These are phyloP conservation scores for Solanum virginianum DNA, from an alignment of 257 asterid genomes.

Conservation along the genomic window DNA sequence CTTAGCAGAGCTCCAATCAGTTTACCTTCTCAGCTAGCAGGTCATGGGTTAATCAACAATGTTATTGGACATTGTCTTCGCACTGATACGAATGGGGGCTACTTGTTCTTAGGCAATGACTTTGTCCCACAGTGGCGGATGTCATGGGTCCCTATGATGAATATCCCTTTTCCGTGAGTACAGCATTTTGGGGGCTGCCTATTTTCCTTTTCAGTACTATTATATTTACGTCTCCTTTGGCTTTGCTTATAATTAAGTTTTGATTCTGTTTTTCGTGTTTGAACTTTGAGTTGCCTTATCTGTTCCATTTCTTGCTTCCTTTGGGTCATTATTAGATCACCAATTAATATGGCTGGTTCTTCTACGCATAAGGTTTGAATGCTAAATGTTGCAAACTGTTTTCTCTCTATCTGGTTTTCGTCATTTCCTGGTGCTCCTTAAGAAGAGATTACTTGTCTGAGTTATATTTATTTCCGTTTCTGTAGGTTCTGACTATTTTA, in stretches of 20 bases:
- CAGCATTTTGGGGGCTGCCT: background rate
- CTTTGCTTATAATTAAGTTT: background rate
- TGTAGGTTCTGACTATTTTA: background rate
- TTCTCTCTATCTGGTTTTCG: background rate
- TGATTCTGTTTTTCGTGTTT: background rate
- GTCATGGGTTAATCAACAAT: constrained; percentile 40
- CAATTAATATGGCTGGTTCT: background rate
- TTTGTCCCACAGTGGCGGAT: constrained; percentile 57
- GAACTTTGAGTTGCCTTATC: background rate
- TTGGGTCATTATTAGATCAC: background rate
- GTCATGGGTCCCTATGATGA: constrained; percentile 61
- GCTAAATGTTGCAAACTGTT: background rate
- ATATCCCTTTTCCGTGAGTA: constrained; percentile 35
- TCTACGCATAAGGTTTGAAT: background rate
- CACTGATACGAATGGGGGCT: constrained; percentile 42
- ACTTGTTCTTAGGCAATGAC: constrained; percentile 61
- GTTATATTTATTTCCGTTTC: background rate
- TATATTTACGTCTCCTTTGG: background rate
- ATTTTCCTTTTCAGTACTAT: background rate
- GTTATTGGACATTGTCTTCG: constrained; percentile 69
- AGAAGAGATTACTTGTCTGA: background rate
- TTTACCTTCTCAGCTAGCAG: constrained; percentile 63
- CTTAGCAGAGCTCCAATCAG: constrained; percentile 60
- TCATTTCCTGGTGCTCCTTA: background rate
- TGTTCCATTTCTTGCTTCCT: background rate